Percentiles rank a stretch among this genome's conserved stretches.
phyloP scores from a whole-genome alignment of 129 eudicot genomes.

The Logfia minima region DNA sequence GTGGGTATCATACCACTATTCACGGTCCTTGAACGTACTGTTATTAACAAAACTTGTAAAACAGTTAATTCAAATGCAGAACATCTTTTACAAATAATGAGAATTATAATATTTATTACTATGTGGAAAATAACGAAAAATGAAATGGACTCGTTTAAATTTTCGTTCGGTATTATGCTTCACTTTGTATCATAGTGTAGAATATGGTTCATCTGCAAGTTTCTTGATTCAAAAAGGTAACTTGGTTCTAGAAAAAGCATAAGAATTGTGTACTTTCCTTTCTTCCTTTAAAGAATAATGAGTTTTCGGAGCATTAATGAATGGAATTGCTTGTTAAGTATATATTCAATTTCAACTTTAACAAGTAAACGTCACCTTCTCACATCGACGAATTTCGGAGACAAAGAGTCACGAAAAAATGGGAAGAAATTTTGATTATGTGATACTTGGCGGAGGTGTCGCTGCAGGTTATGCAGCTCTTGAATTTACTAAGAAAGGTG shows the following conservation, averaged over 20 bases:
- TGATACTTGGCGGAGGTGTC: slow-evolving; percentile 90
- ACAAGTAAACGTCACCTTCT: not conserved
- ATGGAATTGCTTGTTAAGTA: slow-evolving; percentile 1
- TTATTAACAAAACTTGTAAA: no score
- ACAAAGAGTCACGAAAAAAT: slow-evolving; percentile 25
- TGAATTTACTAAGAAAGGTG: slow-evolving; percentile 74
- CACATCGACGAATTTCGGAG: not conserved
- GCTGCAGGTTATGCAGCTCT: slow-evolving; percentile 93
- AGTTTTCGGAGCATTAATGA: not conserved
- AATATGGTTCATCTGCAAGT: slow-evolving; percentile 1
- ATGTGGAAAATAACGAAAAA: no score
- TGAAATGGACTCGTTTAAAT: not conserved
- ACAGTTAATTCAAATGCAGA: no score
- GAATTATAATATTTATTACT: no score
- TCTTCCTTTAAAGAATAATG: slow-evolving; percentile 1
- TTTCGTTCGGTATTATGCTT: not conserved
- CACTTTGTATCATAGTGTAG: not conserved
- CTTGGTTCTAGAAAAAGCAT: slow-evolving; percentile 25
- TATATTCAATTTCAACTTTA: not conserved
- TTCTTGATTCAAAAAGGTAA: slow-evolving; percentile 13
- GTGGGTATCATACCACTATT: no score
- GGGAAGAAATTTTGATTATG: slow-evolving; percentile 77
- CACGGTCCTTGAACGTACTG: no score
- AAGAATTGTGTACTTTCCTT: slow-evolving; percentile 31
- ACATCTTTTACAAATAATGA: no score